Evolutionary conservation across 1,139 yeast genomes (phyloP).

Genomic region (Taphrina flavorubra): DNA sequence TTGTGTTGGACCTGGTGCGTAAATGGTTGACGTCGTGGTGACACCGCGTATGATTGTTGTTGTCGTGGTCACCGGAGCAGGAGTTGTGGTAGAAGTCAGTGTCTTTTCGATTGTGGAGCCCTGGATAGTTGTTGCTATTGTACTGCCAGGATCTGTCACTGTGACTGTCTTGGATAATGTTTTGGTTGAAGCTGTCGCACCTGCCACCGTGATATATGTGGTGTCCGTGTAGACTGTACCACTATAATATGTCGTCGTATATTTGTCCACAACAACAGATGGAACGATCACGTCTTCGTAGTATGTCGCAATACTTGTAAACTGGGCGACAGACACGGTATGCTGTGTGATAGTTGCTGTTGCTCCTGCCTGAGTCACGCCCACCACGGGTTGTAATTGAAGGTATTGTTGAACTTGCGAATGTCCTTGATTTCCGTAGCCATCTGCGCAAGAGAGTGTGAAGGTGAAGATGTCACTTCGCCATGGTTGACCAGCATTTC

Average conservation of each 20-base stretch:
- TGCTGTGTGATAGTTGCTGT: constrained; percentile 1
- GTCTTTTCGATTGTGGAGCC: not conserved
- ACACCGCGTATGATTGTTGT: not conserved
- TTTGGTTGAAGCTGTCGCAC: not conserved
- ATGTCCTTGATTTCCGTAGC: constrained; percentile 8
- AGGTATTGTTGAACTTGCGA: constrained; percentile 5
- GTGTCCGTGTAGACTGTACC: constrained; percentile 1
- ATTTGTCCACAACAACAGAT: not conserved
- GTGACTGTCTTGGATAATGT: not conserved
- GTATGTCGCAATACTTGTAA: constrained; percentile 1
- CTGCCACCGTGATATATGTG: not conserved
- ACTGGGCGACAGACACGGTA: constrained; percentile 6
- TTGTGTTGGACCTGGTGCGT: not conserved
- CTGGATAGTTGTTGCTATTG: not conserved
- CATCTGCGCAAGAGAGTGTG: constrained; percentile 5
- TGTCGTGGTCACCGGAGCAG: not conserved
- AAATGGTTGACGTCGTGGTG: not conserved
- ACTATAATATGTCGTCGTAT: constrained; percentile 2
- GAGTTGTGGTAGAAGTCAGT: not conserved
- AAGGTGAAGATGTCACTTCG: constrained; percentile 1
- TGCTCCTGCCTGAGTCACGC: constrained; percentile 7
- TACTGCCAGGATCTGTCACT: not conserved
- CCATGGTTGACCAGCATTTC: constrained; percentile 5
- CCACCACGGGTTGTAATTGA: not conserved
- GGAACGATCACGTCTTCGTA: not conserved